Base-by-base conservation (phyloP, 2,329 filamentous ascomycete genomes). In the Microcyclospora tardicrescens region DNA sequence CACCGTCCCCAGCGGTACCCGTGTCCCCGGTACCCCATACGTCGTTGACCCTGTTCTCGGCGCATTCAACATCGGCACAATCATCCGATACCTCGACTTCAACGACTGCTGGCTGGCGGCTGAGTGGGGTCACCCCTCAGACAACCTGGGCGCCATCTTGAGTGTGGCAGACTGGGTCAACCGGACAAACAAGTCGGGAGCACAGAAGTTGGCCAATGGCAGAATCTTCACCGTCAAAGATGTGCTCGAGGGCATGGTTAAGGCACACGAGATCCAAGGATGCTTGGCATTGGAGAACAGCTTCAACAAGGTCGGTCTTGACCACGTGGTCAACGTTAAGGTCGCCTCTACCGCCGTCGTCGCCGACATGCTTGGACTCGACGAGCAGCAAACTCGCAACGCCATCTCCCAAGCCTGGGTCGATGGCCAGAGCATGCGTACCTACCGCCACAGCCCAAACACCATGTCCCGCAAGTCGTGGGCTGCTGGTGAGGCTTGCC, bases 381-480 rank as follows among this genome's bases (percentile, higher is more conserved):
- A 64, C 57, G 84, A 94, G 71, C 75, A 77, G 60, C 86, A 95
- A 72, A 96, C 91, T 39, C 84, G 87, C 58, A 89, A 93, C 62
- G 89, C 86, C 50, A 83, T 98, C 56, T 91, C 86, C 42, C 91
- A 98, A 67, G 91, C 91, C 41, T 98, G 87, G 82, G 86, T 93
- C 46, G 91, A 98, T 60, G 91, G 91, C 40, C 89, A 96, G 71
- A 82, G 79, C 59, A 75, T 98, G 69, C 83, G 91, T 51, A 98
- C 91, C 45, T 98, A 98, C 77, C 78, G 91, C 55, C 91, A 98
- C 71, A 78, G 84, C 36, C 91, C 91, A 56, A 98, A 98, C 73
- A 96, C 91, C 71, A 98, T 98, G 91, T 95, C 87, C 43, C 79
- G 91, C 60, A 98, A 98, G 74, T 95, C 87, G 12, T 98, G 91